Evolutionary conservation across 2,329 filamentous ascomycete species (phyloP), one percentile per base, ranked within the genome.

Genomic region (Aspergillus aculeatinus): DNA sequence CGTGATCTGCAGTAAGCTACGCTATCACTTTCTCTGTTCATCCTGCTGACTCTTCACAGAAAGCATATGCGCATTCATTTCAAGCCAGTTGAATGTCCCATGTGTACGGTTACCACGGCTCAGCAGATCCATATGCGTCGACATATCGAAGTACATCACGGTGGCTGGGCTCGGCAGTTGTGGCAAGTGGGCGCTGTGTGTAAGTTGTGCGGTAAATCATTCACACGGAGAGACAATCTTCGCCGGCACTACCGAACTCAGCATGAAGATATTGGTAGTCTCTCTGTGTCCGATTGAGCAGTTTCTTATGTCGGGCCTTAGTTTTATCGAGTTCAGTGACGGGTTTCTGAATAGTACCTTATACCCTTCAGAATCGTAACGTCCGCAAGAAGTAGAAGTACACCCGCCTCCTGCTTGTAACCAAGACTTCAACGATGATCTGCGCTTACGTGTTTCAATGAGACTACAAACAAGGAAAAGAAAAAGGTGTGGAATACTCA

Each of bases 171-270:
- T 39, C 53, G 23, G 58, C 23, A 39, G 23, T 6, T 31, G 48
- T 55, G 48, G 48, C 25, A 35, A 48, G 19, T 51, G 35, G 39
- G 23, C n/a, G 57, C 51, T 39, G 12, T 31, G n/a, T 61, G 59
- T 55, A 44, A 58, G 25, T n/a, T 51, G 19, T 61, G 59, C 35
- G 51, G 31, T 33, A 25, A 44, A 49, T 5, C 21, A 51, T 61
- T 61, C 47, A 61, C 59, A 29, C 55, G 59, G 16, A 58, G 10
- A 23, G 55, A 61, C 50, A 61, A 61, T 58, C 49, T 61, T 25
- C 55, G 53, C 16, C 50, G 25, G 48, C 59, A 61, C 39, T 12
- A 33, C 39, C 48, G 31, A 56, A 61, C 27, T n/a, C 55, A 61
- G 27, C 59, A 55, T 58, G 19, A 31, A 52, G 29, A 42, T 52